Evolutionary conservation across 495 filamentous ascomycete species (phyloP).

Genomic region (Cryomyces minteri): DNA sequence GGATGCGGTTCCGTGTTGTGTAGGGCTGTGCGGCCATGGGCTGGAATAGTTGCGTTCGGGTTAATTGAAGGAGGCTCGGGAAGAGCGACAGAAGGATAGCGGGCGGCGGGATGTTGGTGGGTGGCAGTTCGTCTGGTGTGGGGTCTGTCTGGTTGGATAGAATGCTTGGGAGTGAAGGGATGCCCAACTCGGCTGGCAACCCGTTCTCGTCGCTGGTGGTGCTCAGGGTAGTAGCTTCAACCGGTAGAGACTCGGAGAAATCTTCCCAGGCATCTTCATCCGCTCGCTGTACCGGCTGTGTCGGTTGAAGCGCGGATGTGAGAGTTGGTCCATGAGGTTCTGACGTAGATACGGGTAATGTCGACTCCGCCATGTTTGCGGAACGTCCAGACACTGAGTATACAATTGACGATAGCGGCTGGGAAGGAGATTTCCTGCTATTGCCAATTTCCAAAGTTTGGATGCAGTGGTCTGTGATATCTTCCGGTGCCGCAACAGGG

Average conservation of each 20-base stretch:
- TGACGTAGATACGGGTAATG: slow-evolving; percentile 1
- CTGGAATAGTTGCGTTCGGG: slow-evolving; percentile 16
- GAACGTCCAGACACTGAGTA: neutral
- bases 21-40: slow-evolving; percentile 28
- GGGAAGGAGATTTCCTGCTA: neutral
- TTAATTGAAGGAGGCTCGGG: slow-evolving; percentile 38
- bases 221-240: too few relatives aligned
- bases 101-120: slow-evolving; percentile 80
- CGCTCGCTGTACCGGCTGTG: neutral
- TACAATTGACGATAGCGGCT: neutral
- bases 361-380: slow-evolving; percentile 6
- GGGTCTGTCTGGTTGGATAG: slow-evolving; percentile 1
- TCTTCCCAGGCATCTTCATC: slow-evolving; percentile 18
- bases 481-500: neutral
- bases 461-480: slow-evolving; percentile 2
- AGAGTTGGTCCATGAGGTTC: neutral
- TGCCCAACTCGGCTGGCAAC: too few relatives aligned
- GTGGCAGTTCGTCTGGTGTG: slow-evolving; percentile 42
- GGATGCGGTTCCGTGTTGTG: too few relatives aligned
- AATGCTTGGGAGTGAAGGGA: neutral
- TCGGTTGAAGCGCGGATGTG: neutral
- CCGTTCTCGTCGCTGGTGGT: neutral
- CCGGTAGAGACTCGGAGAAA: slow-evolving; percentile 16
- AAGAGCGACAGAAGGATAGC: slow-evolving; percentile 63
- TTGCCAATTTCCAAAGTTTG: too few relatives aligned